Conservation (phyloP, 257 asterid genomes). For the Ballota nigra region DNA sequence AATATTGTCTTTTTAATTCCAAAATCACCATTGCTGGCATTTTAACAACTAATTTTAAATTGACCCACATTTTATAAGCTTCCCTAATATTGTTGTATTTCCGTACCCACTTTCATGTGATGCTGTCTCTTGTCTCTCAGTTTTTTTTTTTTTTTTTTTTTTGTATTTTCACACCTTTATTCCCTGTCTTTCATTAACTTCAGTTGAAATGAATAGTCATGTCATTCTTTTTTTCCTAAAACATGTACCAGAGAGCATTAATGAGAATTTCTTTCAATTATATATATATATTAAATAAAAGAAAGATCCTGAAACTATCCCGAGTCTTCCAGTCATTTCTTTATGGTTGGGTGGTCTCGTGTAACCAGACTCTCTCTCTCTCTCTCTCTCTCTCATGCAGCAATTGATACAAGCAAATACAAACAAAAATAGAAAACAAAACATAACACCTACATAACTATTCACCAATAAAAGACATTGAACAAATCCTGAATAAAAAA, state of each 20-base stretch:
- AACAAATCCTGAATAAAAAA: conserved; percentile 9
- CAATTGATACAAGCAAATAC: conserved; percentile 11
- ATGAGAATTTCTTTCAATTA: not conserved
- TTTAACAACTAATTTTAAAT: not conserved
- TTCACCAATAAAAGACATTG: not conserved
- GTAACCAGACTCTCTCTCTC: not conserved
- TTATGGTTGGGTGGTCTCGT: conserved; percentile 5
- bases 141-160: not conserved
- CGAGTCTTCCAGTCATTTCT: not conserved
- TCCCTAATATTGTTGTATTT: not conserved
- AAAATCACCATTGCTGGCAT: not conserved
- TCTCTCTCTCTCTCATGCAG: conserved; percentile 15
- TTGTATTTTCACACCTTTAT: not conserved
- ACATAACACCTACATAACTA: not conserved
- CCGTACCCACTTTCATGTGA: conserved; percentile 10
- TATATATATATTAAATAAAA: not conserved
- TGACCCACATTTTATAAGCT: not conserved
- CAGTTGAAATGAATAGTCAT: not conserved
- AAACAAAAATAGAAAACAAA: conserved; percentile 11
- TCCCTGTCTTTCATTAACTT: conserved; percentile 1
- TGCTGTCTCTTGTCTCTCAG: conserved; percentile 14
- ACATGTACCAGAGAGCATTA: not conserved
- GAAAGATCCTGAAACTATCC: not conserved
- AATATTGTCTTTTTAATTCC: not conserved
- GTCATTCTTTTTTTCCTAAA: not conserved